Percentiles rank a stretch among this genome's conserved stretches.
phyloP scores from a whole-genome alignment of 352 stramenopile genomes.

The Pythium aristosporum region DNA sequence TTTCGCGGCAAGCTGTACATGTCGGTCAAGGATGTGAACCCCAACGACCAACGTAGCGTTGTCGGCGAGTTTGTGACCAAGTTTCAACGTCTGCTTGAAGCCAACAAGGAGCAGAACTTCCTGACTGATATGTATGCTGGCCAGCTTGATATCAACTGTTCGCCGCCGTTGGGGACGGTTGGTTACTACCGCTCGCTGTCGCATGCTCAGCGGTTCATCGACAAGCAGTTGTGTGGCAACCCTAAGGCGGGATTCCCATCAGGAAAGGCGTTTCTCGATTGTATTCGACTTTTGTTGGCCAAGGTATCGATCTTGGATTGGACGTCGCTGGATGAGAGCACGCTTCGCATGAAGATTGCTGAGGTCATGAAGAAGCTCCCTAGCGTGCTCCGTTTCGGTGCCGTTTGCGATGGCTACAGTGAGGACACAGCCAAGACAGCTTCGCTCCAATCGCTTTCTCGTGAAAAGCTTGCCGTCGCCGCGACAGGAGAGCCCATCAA shows the following conservation, averaged over 20 bases:
- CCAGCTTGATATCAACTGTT: slow-evolving; percentile 62
- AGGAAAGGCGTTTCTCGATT: slow-evolving; percentile 61
- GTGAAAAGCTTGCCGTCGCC: slow-evolving; percentile 33
- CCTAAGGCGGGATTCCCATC: slow-evolving; percentile 35
- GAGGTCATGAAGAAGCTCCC: slow-evolving; percentile 50
- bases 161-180: slow-evolving; percentile 55
- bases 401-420: slow-evolving; percentile 29
- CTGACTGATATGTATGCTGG: slow-evolving; percentile 66
- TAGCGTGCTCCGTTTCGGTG: slow-evolving; percentile 44
- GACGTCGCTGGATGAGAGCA: slow-evolving; percentile 63
- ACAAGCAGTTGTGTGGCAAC: slow-evolving; percentile 30
- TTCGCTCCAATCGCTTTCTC: slow-evolving; percentile 22
- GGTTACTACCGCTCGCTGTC: slow-evolving; percentile 66
- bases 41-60: slow-evolving; percentile 50
- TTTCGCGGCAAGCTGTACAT: slow-evolving; percentile 68
- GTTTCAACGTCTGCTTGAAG: slow-evolving; percentile 42
- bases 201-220: slow-evolving; percentile 40
- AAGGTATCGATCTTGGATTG: slow-evolving; percentile 82
- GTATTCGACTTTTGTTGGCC: slow-evolving; percentile 60
- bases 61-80: slow-evolving; percentile 54
- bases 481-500: slow-evolving; percentile 34
- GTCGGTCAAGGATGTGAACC: slow-evolving; percentile 76
- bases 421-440: slow-evolving; percentile 22
- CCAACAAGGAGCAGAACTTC: slow-evolving; percentile 67
- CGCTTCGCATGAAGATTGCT: slow-evolving; percentile 46